Percentiles rank a stretch among this genome's conserved stretches.
These are phyloP conservation scores for Marsdenia floribunda DNA, from an alignment of 257 asterid genomes.

Conservation along the genomic window DNA sequence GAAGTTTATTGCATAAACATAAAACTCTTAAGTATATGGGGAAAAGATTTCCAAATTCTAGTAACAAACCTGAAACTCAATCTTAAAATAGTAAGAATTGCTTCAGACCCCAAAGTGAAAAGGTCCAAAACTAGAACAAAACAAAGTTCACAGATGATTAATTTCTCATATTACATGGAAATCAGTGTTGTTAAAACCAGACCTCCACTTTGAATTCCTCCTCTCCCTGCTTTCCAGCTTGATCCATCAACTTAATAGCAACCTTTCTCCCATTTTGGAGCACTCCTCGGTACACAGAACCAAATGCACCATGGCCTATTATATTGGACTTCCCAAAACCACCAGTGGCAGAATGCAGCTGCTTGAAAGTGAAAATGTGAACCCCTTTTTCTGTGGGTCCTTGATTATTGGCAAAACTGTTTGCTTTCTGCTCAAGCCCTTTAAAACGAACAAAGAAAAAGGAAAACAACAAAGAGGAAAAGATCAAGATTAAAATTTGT, in stretches of 20 bases:
- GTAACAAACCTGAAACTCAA: not conserved
- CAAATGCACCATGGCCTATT: slow-evolving; percentile 89
- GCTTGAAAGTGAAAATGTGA: slow-evolving; percentile 75
- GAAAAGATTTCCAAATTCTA: not conserved
- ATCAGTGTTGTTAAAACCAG: not conserved
- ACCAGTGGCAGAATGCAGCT: slow-evolving; percentile 87
- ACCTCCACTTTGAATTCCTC: slow-evolving; percentile 89
- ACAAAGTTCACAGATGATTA: not conserved
- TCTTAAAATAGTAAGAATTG: not conserved
- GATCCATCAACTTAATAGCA: slow-evolving; percentile 91
- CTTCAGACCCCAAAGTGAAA: not conserved
- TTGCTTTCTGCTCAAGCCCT: slow-evolving; percentile 47
- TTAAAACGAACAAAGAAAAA: not conserved
- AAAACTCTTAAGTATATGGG: not conserved
- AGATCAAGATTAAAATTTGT: slow-evolving; percentile 2
- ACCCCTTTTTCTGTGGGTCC: slow-evolving; percentile 52
- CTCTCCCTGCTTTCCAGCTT: slow-evolving; percentile 86
- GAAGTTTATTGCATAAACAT: not conserved
- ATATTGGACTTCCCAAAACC: slow-evolving; percentile 80
- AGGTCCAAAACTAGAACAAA: not conserved
- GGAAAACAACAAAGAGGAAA: not conserved
- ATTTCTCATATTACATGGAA: not conserved
- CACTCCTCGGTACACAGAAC: slow-evolving; percentile 76
- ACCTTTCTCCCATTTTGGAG: slow-evolving; percentile 86
- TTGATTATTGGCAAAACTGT: slow-evolving; percentile 33